Conservation (phyloP, 192 early-diverging fungal species). For the Phlyctochytrium bullatum region DNA sequence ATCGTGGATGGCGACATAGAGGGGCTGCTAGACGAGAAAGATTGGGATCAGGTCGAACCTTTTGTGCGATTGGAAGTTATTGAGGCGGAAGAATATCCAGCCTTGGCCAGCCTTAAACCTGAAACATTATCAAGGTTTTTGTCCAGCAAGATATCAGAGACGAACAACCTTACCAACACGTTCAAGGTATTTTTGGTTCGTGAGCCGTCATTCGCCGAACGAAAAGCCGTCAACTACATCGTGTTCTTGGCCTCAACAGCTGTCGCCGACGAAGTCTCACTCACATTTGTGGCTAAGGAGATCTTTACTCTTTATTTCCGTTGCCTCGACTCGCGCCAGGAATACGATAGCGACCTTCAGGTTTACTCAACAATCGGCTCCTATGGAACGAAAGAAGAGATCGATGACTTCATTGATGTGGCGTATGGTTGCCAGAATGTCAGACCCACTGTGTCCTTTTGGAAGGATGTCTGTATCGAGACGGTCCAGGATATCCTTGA, state of each 20-base stretch:
- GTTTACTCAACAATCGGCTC: constrained; percentile 14
- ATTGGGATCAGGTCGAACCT: neutral
- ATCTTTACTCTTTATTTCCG: constrained; percentile 36
- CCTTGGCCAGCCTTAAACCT: constrained; percentile 5
- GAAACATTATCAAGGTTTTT: neutral
- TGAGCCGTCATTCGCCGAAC: neutral
- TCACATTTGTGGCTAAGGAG: constrained; percentile 27
- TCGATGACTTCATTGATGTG: constrained; percentile 40
- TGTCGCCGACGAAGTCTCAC: constrained; percentile 36
- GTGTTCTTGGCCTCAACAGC: constrained; percentile 29
- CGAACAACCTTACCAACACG: constrained; percentile 10
- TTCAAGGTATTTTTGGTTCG: constrained; percentile 24
- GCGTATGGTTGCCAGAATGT: constrained; percentile 29
- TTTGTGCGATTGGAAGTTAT: neutral
- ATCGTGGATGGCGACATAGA: constrained; percentile 58
- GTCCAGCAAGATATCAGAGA: constrained; percentile 4
- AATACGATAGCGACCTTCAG: neutral
- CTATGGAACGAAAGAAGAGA: constrained; percentile 29
- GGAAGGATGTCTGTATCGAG: constrained; percentile 45
- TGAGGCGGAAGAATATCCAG: neutral
- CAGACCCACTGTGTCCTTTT: constrained; percentile 33
- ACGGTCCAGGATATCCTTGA: constrained; percentile 41
- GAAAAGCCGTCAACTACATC: neutral
- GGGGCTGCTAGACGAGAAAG: constrained; percentile 33
- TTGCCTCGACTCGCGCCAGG: constrained; percentile 8